Conservation (phyloP, 352 stramenopile genomes). For the Pythium scleroteichum region DNA sequence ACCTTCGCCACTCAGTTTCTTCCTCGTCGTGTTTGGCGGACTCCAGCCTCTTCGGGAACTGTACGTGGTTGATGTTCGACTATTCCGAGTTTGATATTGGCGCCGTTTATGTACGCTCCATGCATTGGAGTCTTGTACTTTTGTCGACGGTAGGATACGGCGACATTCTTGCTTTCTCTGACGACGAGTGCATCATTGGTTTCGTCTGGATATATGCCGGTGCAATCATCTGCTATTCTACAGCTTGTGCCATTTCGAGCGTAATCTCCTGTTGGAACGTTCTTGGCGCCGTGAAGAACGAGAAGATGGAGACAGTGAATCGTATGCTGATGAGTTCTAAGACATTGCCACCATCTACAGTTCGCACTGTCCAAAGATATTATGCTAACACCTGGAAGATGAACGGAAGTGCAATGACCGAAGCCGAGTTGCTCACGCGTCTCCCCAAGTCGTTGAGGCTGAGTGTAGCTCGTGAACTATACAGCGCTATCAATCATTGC, state of each 20-base stretch:
- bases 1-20: constrained; percentile 1
- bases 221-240: constrained; percentile 71
- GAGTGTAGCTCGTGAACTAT: constrained; percentile 33
- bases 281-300: constrained; percentile 37
- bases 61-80: constrained; percentile 69
- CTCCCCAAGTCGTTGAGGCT: constrained; percentile 44
- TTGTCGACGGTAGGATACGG: constrained; percentile 68
- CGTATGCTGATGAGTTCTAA: constrained; percentile 40
- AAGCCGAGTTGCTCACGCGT: constrained; percentile 45
- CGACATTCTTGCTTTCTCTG: constrained; percentile 57
- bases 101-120: constrained; percentile 47
- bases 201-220: constrained; percentile 62
- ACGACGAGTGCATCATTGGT: constrained; percentile 47
- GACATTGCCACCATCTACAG: constrained; percentile 41
- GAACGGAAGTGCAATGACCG: constrained; percentile 50
- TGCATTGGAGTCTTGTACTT: constrained; percentile 69
- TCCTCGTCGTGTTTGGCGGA: constrained; percentile 15
- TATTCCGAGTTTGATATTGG: constrained; percentile 54
- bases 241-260: constrained; percentile 49
- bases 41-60: constrained; percentile 51
- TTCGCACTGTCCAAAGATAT: constrained; percentile 46
- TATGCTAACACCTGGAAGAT: constrained; percentile 72
- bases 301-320: constrained; percentile 57
- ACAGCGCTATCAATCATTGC: constrained; percentile 29
- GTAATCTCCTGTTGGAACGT: constrained; percentile 48